Conservation (phyloP, 768 basidiomycete genomes). For the Lentinula aciculospora region DNA sequence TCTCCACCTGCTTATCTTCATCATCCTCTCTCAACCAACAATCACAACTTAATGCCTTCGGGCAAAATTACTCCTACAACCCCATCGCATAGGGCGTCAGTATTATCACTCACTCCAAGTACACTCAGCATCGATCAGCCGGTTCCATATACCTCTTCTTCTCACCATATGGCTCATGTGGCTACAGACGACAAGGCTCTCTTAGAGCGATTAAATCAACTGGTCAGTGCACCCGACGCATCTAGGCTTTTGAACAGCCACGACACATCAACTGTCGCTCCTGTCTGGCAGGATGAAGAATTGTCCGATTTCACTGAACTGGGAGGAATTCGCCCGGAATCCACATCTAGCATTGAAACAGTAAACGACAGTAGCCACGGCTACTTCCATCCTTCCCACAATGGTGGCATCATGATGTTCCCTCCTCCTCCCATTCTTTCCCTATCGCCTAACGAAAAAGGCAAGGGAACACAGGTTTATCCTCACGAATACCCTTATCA, state of each 20-base stretch:
- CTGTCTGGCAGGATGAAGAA: conserved; percentile 49
- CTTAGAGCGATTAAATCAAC: conserved; percentile 45
- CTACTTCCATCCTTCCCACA: conserved; percentile 5
- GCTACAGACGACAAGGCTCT: conserved; percentile 60
- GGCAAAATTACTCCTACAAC: conserved; percentile 8
- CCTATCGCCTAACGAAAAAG: conserved; percentile 23
- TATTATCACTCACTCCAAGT: background rate
- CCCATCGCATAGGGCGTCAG: conserved; percentile 15
- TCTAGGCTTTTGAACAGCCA: conserved; percentile 10
- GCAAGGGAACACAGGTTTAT: conserved; percentile 34
- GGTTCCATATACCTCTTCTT: conserved; percentile 12
- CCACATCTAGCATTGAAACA: background rate
- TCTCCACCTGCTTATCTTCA: conserved; percentile 10
- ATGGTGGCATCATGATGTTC: background rate
- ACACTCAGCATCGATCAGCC: background rate
- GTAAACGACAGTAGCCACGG: conserved; percentile 5
- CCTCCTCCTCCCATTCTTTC: conserved; percentile 2
- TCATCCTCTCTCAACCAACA: background rate
- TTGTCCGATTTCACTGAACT: conserved; percentile 27
- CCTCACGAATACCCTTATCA: conserved; percentile 35
- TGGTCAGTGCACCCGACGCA: conserved; percentile 47
- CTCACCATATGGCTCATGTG: conserved; percentile 44
- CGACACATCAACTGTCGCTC: conserved; percentile 25
- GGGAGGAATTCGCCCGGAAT: background rate
- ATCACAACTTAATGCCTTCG: background rate